Conservation (phyloP, 768 basidiomycete species). For the Ramaria rubella region DNA sequence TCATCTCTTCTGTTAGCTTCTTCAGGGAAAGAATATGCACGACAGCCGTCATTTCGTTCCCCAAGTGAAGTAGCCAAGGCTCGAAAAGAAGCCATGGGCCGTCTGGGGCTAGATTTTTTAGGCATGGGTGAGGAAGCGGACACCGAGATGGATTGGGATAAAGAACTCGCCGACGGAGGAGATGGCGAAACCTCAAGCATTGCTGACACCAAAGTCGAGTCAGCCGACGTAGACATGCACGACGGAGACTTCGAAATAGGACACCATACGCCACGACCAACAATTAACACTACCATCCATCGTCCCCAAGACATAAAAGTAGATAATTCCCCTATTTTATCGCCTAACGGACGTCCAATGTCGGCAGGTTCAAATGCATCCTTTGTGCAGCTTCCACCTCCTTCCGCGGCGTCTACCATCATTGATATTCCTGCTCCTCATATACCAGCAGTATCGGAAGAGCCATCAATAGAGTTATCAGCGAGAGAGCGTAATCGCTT, state of each 20-base stretch:
- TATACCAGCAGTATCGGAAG: background rate
- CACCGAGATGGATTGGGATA: slow-evolving; percentile 67
- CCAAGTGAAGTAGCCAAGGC: slow-evolving; percentile 80
- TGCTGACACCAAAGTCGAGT: slow-evolving; percentile 9
- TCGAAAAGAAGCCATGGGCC: slow-evolving; percentile 81
- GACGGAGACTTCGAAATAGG: slow-evolving; percentile 15
- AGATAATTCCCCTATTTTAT: slow-evolving; percentile 8
- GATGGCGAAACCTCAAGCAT: slow-evolving; percentile 34
- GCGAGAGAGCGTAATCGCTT: slow-evolving; percentile 90
- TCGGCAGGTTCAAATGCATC: slow-evolving; percentile 38
- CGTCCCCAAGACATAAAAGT: slow-evolving; percentile 14
- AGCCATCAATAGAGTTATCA: slow-evolving; percentile 47
- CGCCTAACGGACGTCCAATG: slow-evolving; percentile 33
- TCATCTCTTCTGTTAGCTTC: slow-evolving; percentile 73
- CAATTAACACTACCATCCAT: background rate
- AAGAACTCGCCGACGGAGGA: slow-evolving; percentile 62
- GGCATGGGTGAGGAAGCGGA: slow-evolving; percentile 63
- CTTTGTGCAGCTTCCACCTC: slow-evolving; percentile 36
- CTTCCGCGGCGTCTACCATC: background rate
- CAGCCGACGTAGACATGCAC: slow-evolving; percentile 13
- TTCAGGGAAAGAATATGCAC: slow-evolving; percentile 87
- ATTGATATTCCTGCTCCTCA: slow-evolving; percentile 14
- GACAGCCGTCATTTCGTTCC: slow-evolving; percentile 63
- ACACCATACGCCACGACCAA: slow-evolving; percentile 33
- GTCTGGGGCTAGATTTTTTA: slow-evolving; percentile 82